Conservation (phyloP, 257 asterid genomes). For the Solanum lycopersicoides region DNA sequence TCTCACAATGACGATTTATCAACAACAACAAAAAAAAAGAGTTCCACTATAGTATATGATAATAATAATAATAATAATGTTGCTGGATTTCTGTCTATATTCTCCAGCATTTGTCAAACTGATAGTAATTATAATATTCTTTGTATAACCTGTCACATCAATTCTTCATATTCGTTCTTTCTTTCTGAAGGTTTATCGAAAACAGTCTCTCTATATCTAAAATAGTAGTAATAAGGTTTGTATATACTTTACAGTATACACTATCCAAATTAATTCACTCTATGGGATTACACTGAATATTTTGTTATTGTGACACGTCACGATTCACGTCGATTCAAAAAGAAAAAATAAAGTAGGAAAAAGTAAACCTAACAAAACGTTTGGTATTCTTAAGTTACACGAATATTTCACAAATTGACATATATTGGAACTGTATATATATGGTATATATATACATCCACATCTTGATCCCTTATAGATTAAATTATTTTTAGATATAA, state of each 20-base stretch:
- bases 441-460: not conserved
- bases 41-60: not conserved
- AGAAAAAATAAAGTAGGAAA: not conserved
- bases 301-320: accelerated
- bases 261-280: not conserved
- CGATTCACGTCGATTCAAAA: not conserved
- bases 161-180: not conserved
- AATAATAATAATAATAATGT: not conserved
- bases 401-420: not conserved
- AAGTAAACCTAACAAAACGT: not conserved
- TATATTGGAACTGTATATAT: not conserved
- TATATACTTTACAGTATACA: not conserved
- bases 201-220: accelerated
- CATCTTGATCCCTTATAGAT: too few relatives aligned
- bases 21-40: not conserved
- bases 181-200: not conserved
- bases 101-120: not conserved
- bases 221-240: not conserved
- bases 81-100: not conserved
- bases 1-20: not conserved
- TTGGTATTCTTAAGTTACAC: not conserved
- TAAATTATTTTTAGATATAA: not conserved
- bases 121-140: not conserved
- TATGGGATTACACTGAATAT: not conserved
- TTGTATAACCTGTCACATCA: not conserved